Evolutionary conservation across 345 rosid genomes (phyloP), one percentile per base, ranked within the genome.

Genomic region (Gossypium rotundifolium): DNA sequence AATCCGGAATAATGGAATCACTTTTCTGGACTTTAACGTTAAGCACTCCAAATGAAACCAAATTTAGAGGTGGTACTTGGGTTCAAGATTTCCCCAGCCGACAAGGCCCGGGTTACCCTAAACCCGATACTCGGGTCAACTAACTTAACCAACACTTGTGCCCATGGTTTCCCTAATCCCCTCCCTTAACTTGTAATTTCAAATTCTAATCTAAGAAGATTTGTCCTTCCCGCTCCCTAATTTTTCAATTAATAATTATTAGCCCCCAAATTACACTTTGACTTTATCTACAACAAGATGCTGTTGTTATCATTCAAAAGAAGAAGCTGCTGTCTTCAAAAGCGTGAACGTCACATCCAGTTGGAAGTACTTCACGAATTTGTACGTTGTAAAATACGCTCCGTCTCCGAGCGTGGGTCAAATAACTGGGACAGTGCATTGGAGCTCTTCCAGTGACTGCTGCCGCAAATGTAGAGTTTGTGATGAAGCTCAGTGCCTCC

Each of bases 391-490:
- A 2, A 5, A 27, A 27, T 14, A 70, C 45, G 46, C 73, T 13
- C 46, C 25, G 0, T 1, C n/a, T 29, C 16, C 11, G 46, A 70
- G 33, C 7, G 33, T 71, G 33, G 48, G 74, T 54, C 74, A 70
- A 70, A 33, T 1, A 3, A 22, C 0, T 11, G 14, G 22, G 29
- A 25, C 44, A 23, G 12, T 23, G n/a, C 33, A 7, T 20, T 13
- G 2, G 6, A 68, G 44, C 63, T 42, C 51, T 0, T 3, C 20
- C 64, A 74, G 74, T 64, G 7, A 69, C 75, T 18, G 81, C 77
- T 87, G 87, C 87, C 87, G 87, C 82, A 81, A 80, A 74, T 73
- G 80, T 75, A 68, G 85, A 70, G 80, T 45, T 11, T 68, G 76
- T 23, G 69, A 73, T 20, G 20, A 51, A 55, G 25, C 18, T 76